Base-by-base conservation (phyloP, 371 early-diverging fungal genomes). In the Mucor mucedo region DNA sequence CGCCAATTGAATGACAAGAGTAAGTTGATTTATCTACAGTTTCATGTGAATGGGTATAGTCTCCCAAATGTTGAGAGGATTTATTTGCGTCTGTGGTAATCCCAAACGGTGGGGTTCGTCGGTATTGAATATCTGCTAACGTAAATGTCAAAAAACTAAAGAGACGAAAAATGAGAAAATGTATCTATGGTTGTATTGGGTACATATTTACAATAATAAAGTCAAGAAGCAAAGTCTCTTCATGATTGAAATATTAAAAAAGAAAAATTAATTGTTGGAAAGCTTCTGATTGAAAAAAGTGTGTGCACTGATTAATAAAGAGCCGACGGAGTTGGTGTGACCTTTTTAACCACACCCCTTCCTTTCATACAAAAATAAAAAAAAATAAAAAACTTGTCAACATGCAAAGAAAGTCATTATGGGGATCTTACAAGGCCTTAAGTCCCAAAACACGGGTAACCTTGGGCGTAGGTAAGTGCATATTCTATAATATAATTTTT, bases 351-450 rank as follows among this genome's bases (percentile, higher is more conserved):
- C 35, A 6, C 35, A 4, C 35, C 35, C 35, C 35, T 8, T 8
- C 35, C 35, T 35, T 35, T 35, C 35, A 6, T 35, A 21, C 21
- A 21, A 21, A 21, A 4, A 35, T 8, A 4, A 35, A 35, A 35
- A 1, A 35, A 35, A 35, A n/a, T n/a, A n/a, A 0, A 35, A 35
- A 35, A 35, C 35, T 35, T 35, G 41, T 47, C 40, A 40, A 42
- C 33, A 82, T 82, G 83, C 83, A 82, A 65, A 70, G 77, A 52
- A 82, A 82, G 65, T 73, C 77, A 3, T 61, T 82, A 60, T 82
- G 78, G 80, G 76, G 77, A 63, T 79, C 83, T 2, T 82, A 82
- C 45, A 79, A 69, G 54, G 48, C 77, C 6, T 59, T 82, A 11
- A 38, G 70, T 21, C 80, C 83, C 28, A 65, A 72, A 40, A 78